Evolutionary conservation across 805 yeast species (phyloP).

Genomic region (Sugiyamaella chiloensis): DNA sequence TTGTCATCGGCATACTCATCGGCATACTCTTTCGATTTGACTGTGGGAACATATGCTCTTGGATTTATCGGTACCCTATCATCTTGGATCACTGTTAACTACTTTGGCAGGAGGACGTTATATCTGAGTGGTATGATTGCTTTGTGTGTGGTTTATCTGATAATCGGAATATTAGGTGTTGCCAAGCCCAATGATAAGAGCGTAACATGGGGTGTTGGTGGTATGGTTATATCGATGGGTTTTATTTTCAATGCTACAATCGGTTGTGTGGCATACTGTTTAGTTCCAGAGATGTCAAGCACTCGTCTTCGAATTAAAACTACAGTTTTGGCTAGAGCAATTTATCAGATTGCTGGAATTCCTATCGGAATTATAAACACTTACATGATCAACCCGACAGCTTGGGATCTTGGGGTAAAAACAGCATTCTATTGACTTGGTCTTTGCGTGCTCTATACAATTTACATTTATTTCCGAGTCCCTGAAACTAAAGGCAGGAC

Average conservation of each 20-base stretch:
- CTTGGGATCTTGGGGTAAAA: slow-evolving; percentile 46
- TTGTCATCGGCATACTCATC: slow-evolving; percentile 8
- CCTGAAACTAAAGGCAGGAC: slow-evolving; percentile 61
- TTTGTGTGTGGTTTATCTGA: slow-evolving; percentile 37
- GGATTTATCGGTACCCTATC: slow-evolving; percentile 42
- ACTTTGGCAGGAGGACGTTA: slow-evolving; percentile 25
- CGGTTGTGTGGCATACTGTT: slow-evolving; percentile 42
- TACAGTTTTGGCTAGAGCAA: slow-evolving; percentile 39
- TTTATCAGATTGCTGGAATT: slow-evolving; percentile 22
- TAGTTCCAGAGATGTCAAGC: slow-evolving; percentile 43
- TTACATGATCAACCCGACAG: slow-evolving; percentile 46
- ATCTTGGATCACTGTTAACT: slow-evolving; percentile 22
- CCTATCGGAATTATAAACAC: slow-evolving; percentile 32
- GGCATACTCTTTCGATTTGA: slow-evolving; percentile 42
- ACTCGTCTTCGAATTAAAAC: slow-evolving; percentile 42
- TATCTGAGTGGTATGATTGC: slow-evolving; percentile 35
- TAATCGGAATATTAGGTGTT: slow-evolving; percentile 39
- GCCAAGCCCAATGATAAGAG: slow-evolving; percentile 2
- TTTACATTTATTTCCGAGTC: slow-evolving; percentile 48
- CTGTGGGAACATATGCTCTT: slow-evolving; percentile 46
- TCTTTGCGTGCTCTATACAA: slow-evolving; percentile 28
- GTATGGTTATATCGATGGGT: slow-evolving; percentile 21
- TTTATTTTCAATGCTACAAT: slow-evolving; percentile 43
- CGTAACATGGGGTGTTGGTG: slow-evolving; percentile 10
- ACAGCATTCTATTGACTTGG: slow-evolving; percentile 48